Base-by-base conservation (phyloP, 306 rosid genomes). In the Pachyrhizus erosus region DNA sequence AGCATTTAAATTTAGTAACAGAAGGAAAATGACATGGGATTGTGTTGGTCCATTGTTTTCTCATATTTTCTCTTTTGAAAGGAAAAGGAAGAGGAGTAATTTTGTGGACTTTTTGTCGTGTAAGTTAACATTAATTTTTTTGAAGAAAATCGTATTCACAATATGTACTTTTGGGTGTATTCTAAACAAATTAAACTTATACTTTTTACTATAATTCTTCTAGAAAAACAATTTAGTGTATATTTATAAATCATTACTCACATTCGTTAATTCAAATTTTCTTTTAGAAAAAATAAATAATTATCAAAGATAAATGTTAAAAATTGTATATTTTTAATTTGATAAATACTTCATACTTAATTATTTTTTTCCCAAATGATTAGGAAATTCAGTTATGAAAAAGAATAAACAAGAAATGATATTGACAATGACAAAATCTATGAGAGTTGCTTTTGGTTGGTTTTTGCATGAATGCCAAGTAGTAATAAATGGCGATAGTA, bases 401-500 rank as follows among this genome's bases (percentile, higher is more conserved):
- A 29, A 2, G 15, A 55, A 55, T 9, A 14, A n/a, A 29, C 11
- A 26, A 5, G 20, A 68, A 45, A 67, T 67, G 70, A 65, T 52
- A 60, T 2, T 62, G 75, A 37, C 66, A 45, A 61, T 62, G 69
- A 40, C 58, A 48, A 61, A 69, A 55, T 70, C 46, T 79, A 49
- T 4, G 5, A 7, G 17, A 40, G 67, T 51, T 45, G 23, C 48
- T 24, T 77, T 75, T 55, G 79, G 34, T n/a, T 64, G 46, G 54
- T 34, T 71, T 75, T 40, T 13, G 42, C 77, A 76, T 82, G 82
- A 82, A 76, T 29, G 29, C 14, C 33, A 75, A 57, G 77, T 27
- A 62, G 82, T 61, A 37, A 62, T 76, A 80, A 85, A 76, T 70
- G 67, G n/a, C 4, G 34, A 67, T 23, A 76, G 76, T 78, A 76